These are phyloP conservation scores for Persicaria tinctoria DNA, from an alignment of 148 eudicot genomes.

Conservation along the genomic window DNA sequence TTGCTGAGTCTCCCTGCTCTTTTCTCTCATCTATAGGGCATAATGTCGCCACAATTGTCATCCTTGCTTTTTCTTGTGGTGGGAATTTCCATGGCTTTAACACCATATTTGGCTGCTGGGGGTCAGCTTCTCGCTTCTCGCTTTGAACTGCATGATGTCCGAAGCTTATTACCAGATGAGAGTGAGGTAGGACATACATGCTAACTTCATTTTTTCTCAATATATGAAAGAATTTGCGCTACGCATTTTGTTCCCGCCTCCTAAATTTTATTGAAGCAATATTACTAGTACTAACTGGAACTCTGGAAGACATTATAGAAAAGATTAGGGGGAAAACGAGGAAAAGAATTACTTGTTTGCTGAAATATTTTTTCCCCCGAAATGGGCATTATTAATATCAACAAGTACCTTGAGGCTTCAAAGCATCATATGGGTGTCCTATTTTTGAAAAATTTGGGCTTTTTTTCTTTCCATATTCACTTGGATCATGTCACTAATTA, in stretches of 20 bases:
- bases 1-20: conserved; percentile 3
- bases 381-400: background rate
- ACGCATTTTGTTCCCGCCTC: background rate
- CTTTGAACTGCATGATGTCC: conserved; percentile 90
- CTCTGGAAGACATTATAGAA: background rate
- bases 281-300: background rate
- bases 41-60: conserved; percentile 86
- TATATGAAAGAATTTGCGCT: background rate
- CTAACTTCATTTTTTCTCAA: background rate
- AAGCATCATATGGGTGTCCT: background rate
- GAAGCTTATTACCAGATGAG: conserved; percentile 87
- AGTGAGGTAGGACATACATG: conserved; percentile 60
- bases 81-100: conserved; percentile 94
- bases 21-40: conserved; percentile 59
- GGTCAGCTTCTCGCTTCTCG: conserved; percentile 98
- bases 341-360: background rate
- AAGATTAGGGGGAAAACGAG: background rate
- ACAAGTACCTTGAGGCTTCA: background rate
- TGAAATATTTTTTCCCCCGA: background rate
- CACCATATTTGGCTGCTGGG: conserved; percentile 98
- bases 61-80: conserved; percentile 94
- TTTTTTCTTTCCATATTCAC: background rate
- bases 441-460: background rate
- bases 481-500: background rate
- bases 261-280: background rate